Base-by-base conservation (phyloP, 2,329 filamentous ascomycete species). In the Trichophaea hybrida region DNA sequence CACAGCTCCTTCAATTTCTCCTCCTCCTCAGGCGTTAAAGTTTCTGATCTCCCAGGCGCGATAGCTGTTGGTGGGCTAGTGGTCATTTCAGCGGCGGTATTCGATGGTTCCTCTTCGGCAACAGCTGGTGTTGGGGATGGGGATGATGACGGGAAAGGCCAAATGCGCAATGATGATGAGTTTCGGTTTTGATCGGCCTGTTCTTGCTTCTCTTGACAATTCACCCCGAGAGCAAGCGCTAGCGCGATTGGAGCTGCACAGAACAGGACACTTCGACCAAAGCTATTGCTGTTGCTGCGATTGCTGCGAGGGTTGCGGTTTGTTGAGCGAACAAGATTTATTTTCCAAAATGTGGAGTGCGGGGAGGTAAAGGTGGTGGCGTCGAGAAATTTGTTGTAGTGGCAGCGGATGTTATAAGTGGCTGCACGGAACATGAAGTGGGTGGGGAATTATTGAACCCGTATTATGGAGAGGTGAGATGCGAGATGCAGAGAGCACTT, bases 1-100 rank as follows among this genome's bases (percentile, higher is more conserved):
- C 93, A 98, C 66, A 97, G 79, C 72, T 94, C 85, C 69, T 85
- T 86, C 60, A 98, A 76, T 74, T 94, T 96, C 64, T 80, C 80
- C 69, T 95, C 88, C 74, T 98, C 83, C 64, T 96, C 90, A 2
- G 82, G 73, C n/a, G 90, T 96, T 60, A 98, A 77, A 67, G 87
- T 95, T 61, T 88, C 89, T 58, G 88, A 80, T 62, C 89, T 83
- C 57, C 93, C 93, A 40, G 84, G 80, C 13, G 50, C 24, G 33
- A 53, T 53, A 6, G 50, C 4, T n/a, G 50, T 52, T 10, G 50
- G 13, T n/a, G 48, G n/a, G 5, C 24, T n/a, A 24, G 10, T 37
- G 50, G 32, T 37, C 34, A 37, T 53, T 13, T 34, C 15, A 33
- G 13, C 15, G 49, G 33, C 8, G 8, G 13, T 6, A 35, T 31